Evolutionary conservation across 2,329 filamentous ascomycete genomes (phyloP), one percentile per base, ranked within the genome.

Genomic region (Lachnellula subtilissima): DNA sequence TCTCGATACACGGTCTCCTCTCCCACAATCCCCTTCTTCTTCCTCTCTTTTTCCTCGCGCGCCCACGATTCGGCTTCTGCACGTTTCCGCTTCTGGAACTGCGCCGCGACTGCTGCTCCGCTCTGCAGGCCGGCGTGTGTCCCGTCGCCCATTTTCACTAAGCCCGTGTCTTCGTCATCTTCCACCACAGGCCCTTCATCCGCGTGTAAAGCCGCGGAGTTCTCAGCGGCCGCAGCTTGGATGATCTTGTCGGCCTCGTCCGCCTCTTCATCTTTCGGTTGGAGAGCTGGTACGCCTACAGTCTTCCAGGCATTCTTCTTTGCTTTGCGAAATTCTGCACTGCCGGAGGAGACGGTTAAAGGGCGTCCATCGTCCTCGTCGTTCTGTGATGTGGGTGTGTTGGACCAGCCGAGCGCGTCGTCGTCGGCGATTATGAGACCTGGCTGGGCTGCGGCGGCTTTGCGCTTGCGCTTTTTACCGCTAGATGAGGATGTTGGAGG

Each of bases 1-100:
- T 99, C 94, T 65, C 94, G 88, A 71, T 97, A 97, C 23, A 97
- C 91, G 0, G 93, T 96, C 73, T 97, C 91, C 65, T 87, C 81
- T 35, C n/a, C 42, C 11, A 12, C 42, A 12, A 12, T 19, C 4
- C 82, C 81, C 55, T 73, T 70, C 0, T 76, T 74, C 54, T 73
- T 70, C 0, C 76, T 74, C 56, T 74, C 77, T 36, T 73, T 69
- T 42, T 56, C 63, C 59, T 61, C 65, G 61, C 58, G 78, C 17
- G 42, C 75, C 65, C 80, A 82, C 23, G 77, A 75, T 14, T 74
- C 74, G n/a, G 72, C 71, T 58, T 91, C 87, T 62, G 86, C 82
- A 12, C 78, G 81, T 61, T 86, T 84, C 15, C 88, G 84, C 67
- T 83, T 81, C 64, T 82, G 77, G 5, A 88, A 75, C 63, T 88